phyloP scores from a whole-genome alignment of 2,329 filamentous ascomycete genomes.

The Pleomassaria siparia region DNA sequence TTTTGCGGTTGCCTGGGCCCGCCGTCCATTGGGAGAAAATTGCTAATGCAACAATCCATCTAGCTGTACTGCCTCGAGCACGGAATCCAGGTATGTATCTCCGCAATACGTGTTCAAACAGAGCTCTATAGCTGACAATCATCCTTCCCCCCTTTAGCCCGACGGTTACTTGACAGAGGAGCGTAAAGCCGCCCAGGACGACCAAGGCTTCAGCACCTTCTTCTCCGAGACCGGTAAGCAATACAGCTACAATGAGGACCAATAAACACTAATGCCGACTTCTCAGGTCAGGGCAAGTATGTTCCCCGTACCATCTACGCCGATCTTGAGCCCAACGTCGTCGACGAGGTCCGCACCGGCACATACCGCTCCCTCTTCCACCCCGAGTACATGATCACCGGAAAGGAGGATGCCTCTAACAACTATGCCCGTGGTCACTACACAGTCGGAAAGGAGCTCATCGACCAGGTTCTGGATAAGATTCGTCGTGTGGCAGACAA shows the following conservation, averaged over 20 bases:
- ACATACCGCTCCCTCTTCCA: slow-evolving; percentile 96
- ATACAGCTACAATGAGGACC: slow-evolving; percentile 14
- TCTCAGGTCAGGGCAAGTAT: slow-evolving; percentile 91
- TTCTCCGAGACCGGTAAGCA: slow-evolving; percentile 96
- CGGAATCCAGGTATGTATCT: slow-evolving; percentile 83
- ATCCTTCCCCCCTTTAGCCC: slow-evolving; percentile 64
- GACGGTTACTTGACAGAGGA: slow-evolving; percentile 99
- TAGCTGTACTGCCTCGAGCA: slow-evolving; percentile 99
- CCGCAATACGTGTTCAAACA: neutral
- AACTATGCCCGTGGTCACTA: slow-evolving; percentile 99
- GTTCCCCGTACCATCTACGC: slow-evolving; percentile 98
- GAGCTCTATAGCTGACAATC: slow-evolving; percentile 7
- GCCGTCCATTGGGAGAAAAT: slow-evolving; percentile 27
- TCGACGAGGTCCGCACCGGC: slow-evolving; percentile 98
- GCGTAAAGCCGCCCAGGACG: slow-evolving; percentile 88
- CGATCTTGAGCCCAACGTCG: slow-evolving; percentile 99
- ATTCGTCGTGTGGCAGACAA: slow-evolving; percentile 94
- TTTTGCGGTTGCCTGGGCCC: slow-evolving; percentile 39
- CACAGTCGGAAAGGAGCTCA: slow-evolving; percentile 99
- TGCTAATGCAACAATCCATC: slow-evolving; percentile 26
- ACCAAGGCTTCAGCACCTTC: slow-evolving; percentile 99
- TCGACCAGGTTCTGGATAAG: slow-evolving; percentile 97
- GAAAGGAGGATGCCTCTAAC: slow-evolving; percentile 99
- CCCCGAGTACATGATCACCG: slow-evolving; percentile 99
- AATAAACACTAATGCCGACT: slow-evolving; percentile 20